Evolutionary conservation across 2,329 filamentous ascomycete genomes (phyloP).

Genomic region (Pseudogymnoascus sp.): DNA sequence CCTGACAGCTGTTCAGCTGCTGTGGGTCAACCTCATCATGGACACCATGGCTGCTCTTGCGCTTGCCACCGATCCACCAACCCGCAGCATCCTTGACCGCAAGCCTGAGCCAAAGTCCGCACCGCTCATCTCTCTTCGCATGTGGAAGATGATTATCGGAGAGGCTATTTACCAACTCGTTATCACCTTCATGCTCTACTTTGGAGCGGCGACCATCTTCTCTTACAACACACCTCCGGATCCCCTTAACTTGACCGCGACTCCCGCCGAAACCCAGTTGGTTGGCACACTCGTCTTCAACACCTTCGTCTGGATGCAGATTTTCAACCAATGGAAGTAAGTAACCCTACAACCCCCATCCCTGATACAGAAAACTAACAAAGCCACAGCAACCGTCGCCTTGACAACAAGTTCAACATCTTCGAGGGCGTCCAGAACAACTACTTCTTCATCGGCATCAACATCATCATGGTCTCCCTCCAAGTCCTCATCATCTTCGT

Average conservation of each 20-base stretch:
- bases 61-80: constrained; percentile 65
- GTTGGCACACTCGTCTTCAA: constrained; percentile 87
- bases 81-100: constrained; percentile 57
- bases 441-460: constrained; percentile 82
- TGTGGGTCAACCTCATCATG: constrained; percentile 83
- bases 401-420: constrained; percentile 94
- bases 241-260: constrained; percentile 33
- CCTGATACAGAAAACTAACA: constrained; percentile 17
- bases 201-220: constrained; percentile 56
- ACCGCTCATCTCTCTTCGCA: constrained; percentile 73
- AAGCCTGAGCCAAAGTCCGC: constrained; percentile 68
- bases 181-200: constrained; percentile 72
- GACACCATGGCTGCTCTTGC: constrained; percentile 75
- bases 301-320: constrained; percentile 99
- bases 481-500: constrained; percentile 87
- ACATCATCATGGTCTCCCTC: constrained; percentile 76
- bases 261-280: background rate
- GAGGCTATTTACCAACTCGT: constrained; percentile 85
- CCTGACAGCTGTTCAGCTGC: constrained; percentile 67
- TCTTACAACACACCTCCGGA: constrained; percentile 40
- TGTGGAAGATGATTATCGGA: constrained; percentile 99
- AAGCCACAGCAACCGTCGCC: constrained; percentile 62
- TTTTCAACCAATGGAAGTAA: constrained; percentile 96
- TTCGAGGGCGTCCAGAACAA: constrained; percentile 82
- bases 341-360: constrained; percentile 28